Percentiles rank a stretch among this genome's conserved stretches.
These are phyloP conservation scores for Thalassia testudinum DNA, from an alignment of 116 monocot species.

Conservation along the genomic window DNA sequence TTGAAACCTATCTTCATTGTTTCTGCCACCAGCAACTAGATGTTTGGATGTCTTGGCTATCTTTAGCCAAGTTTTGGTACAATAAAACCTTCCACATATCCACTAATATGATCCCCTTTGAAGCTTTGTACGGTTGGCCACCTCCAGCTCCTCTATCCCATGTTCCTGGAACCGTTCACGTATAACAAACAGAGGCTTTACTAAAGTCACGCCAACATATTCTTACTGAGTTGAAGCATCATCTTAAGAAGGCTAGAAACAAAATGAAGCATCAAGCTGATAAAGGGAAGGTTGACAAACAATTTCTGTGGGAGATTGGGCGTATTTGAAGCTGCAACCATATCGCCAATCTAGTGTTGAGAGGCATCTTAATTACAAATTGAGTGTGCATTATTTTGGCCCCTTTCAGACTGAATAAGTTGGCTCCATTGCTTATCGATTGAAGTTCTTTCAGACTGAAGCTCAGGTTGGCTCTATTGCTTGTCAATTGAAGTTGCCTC, in stretches of 20 bases:
- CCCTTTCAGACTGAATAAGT: too few species aligned
- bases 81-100: neutral
- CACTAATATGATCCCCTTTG: neutral
- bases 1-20: constrained; percentile 1
- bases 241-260: neutral
- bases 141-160: neutral
- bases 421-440: too few species aligned
- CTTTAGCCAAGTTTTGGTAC: constrained; percentile 1
- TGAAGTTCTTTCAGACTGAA: too few species aligned
- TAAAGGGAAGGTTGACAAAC: neutral
- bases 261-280: neutral
- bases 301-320: too few species aligned
- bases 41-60: neutral
- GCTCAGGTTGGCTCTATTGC: too few species aligned
- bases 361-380: too few species aligned
- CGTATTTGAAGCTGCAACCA: neutral
- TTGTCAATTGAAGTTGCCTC: too few species aligned
- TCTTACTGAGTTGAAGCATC: neutral
- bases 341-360: too few species aligned
- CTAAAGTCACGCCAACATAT: neutral
- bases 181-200: neutral
- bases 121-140: neutral
- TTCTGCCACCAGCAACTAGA: neutral
- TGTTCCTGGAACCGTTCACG: neutral
- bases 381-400: too few species aligned